Evolutionary conservation across 352 stramenopile genomes (phyloP), one percentile per base, ranked within the genome.

Genomic region (Globisporangium nagaii): DNA sequence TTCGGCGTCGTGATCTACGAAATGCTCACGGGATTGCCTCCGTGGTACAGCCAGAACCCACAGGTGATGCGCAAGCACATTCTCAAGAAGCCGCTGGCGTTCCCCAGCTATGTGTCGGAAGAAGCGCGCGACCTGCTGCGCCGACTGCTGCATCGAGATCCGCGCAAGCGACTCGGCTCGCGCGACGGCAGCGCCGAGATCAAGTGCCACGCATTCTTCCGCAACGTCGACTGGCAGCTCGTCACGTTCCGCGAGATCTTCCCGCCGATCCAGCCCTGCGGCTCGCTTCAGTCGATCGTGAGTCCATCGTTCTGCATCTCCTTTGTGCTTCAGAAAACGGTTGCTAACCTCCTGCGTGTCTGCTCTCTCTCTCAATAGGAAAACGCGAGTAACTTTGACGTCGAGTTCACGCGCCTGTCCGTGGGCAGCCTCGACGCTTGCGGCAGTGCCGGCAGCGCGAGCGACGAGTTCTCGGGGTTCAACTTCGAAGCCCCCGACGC

Each of bases 401-500:
- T 75, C 25, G 85, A 96, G 54, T 96, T 96, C 62, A 96, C 86
- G 4, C 58, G 63, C 12, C 56, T 82, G 9, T 75, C 87, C 7
- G 54, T 88, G 11, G 69, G 68, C 30, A 74, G 68, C 31, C 44
- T 75, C 47, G 71, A 78, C 42, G 74, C 65, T 24, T 41, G 59
- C 4, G 60, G 53, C 19, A 45, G 19, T 22, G 55, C 40, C 46
- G 56, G 51, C 47, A 65, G 60, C n/a, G 54, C 66, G 17, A 63
- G 58, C 31, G 80, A 93, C 42, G 77, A 91, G 2, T 97, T 97
- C 45, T 74, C 72, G 35, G 85, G 80, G 3, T 97, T 97, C 58
- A 94, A 94, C 25, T 97, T 93, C 52, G 70, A 81, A 52, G 68
- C 75, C 8, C 71, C 73, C 2, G 55, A 68, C 12, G 62, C 67